Percentiles rank a stretch among this genome's conserved stretches.
Conservation (phyloP, 768 basidiomycete genomes). For the Phylloporus arenicola region DNA sequence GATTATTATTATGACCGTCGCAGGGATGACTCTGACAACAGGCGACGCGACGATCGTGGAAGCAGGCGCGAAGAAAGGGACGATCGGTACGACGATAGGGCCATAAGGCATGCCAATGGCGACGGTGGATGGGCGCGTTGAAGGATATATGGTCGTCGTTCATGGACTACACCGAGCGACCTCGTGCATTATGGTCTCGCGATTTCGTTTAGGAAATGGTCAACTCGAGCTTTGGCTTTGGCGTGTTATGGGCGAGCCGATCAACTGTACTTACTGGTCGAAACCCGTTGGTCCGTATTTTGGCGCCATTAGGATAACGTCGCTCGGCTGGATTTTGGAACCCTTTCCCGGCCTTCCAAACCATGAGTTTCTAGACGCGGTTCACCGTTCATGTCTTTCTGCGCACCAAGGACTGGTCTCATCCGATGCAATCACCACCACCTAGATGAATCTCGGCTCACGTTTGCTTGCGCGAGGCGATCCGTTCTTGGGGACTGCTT, state of each 20-base stretch:
- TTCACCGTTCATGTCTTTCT: conserved; percentile 5
- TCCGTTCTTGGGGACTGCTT: background rate
- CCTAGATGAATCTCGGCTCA: background rate
- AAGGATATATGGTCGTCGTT: conserved; percentile 39
- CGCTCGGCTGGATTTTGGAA: conserved; percentile 25
- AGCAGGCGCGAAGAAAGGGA: conserved; percentile 82
- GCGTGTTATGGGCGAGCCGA: conserved; percentile 34
- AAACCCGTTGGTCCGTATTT: conserved; percentile 33
- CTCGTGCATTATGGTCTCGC: conserved; percentile 36
- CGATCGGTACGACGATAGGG: conserved; percentile 73
- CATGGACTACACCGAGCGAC: conserved; percentile 29
- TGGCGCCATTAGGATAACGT: conserved; percentile 30
- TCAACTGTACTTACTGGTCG: conserved; percentile 37
- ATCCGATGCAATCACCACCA: background rate
- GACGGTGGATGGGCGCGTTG: conserved; percentile 74
- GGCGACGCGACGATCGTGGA: conserved; percentile 58
- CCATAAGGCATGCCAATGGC: conserved; percentile 68
- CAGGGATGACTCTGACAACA: conserved; percentile 66
- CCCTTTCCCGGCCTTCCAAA: conserved; percentile 8
- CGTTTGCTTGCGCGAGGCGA: conserved; percentile 6
- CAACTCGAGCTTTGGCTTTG: conserved; percentile 35
- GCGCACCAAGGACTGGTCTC: conserved; percentile 12
- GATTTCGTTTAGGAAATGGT: conserved; percentile 49
- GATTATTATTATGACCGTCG: conserved; percentile 85
- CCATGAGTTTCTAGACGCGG: conserved; percentile 18